These are phyloP conservation scores for Blattamonas nauphoetae DNA, from an alignment of 78 protist genomes.

Conservation along the genomic window DNA sequence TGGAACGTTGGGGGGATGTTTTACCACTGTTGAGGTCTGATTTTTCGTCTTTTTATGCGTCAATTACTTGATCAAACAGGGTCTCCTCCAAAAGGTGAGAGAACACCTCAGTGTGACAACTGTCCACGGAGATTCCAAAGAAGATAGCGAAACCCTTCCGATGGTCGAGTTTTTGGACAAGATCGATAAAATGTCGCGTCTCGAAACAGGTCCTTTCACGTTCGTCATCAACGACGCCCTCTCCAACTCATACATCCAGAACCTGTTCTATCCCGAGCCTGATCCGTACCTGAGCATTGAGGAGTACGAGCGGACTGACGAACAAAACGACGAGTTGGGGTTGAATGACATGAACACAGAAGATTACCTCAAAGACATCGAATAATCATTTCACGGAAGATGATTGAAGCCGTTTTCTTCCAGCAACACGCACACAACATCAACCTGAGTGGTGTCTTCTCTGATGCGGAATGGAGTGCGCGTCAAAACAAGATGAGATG, in stretches of 20 bases:
- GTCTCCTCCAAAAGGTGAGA: too few species aligned
- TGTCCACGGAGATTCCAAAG: neutral
- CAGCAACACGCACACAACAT: too few species aligned
- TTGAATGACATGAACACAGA: conserved; percentile 57
- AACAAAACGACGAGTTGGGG: conserved; percentile 72
- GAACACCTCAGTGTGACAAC: too few species aligned
- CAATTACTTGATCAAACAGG: too few species aligned
- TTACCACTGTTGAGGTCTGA: conserved; percentile 71
- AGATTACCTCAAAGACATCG: neutral
- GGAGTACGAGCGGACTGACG: conserved; percentile 61
- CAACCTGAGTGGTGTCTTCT: too few species aligned
- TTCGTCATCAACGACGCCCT: conserved; percentile 69
- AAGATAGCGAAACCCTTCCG: neutral
- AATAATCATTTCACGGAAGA: too few species aligned
- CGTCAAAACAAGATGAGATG: too few species aligned
- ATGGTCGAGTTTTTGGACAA: conserved; percentile 11
- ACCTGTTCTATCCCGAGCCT: conserved; percentile 52
- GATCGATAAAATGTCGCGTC: conserved; percentile 19
- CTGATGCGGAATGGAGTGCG: too few species aligned
- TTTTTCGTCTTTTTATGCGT: neutral
- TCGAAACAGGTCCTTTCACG: conserved; percentile 39
- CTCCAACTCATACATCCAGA: conserved; percentile 47
- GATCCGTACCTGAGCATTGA: conserved; percentile 56
- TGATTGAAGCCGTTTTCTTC: too few species aligned
- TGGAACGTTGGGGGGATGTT: conserved; percentile 77